phyloP scores from a whole-genome alignment of 2,329 filamentous ascomycete species.

The Fonsecaea nubica region DNA sequence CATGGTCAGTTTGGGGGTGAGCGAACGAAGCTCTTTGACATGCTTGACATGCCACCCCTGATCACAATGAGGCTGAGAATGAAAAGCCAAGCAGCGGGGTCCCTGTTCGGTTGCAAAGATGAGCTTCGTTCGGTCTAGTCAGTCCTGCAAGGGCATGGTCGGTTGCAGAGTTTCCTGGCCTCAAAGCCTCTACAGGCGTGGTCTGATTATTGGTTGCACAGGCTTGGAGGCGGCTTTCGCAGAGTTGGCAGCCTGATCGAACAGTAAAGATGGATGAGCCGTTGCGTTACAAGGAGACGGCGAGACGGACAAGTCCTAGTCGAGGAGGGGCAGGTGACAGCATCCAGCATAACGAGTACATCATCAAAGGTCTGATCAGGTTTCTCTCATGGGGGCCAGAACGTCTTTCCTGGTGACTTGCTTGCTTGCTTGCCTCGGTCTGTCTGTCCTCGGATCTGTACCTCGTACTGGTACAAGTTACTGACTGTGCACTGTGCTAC shows the following conservation, averaged over 20 bases:
- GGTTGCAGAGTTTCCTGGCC: background rate
- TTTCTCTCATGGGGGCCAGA: background rate
- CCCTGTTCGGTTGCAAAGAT: background rate
- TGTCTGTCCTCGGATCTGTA: background rate
- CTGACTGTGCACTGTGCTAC: too few species aligned
- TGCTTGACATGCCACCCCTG: background rate
- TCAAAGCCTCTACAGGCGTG: background rate
- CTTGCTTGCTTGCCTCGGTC: background rate
- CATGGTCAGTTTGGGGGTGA: too few species aligned
- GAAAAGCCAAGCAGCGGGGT: background rate
- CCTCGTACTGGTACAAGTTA: too few species aligned
- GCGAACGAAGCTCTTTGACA: background rate
- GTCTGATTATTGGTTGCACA: background rate
- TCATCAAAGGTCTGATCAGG: too few species aligned
- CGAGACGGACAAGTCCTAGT: background rate
- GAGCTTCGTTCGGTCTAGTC: background rate
- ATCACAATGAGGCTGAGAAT: conserved; percentile 2
- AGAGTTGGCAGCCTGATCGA: conserved; percentile 2
- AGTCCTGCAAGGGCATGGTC: background rate
- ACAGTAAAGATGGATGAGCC: background rate
- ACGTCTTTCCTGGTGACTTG: background rate
- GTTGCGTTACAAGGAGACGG: too few species aligned
- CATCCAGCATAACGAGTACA: too few species aligned
- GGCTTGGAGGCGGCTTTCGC: background rate
- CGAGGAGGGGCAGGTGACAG: background rate